phyloP scores from a whole-genome alignment of 75 land plant species.

The Selaginella tamariscina region DNA sequence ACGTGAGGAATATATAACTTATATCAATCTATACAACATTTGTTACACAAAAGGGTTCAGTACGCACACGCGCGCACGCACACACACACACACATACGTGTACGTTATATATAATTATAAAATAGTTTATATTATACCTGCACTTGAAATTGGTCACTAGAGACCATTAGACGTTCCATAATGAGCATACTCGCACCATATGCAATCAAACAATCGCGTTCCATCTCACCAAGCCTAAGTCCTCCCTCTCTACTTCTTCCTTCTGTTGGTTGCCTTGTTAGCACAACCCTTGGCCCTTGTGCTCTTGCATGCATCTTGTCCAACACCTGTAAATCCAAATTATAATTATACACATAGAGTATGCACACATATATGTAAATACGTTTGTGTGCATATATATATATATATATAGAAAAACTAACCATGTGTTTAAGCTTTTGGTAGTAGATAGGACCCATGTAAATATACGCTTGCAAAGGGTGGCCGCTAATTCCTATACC shows the following conservation, averaged over 20 bases:
- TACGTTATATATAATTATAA: neutral
- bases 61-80: no score
- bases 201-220: conserved; percentile 97
- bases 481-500: conserved; percentile 74
- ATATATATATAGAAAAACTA: conserved; percentile 11
- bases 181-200: conserved; percentile 98
- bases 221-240: conserved; percentile 94
- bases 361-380: neutral
- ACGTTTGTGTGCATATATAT: no score
- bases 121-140: conserved; percentile 37
- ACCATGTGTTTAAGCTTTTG: conserved; percentile 99
- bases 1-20: no score
- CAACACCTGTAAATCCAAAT: conserved; percentile 40
- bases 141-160: conserved; percentile 94
- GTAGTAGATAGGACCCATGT: conserved; percentile 99
- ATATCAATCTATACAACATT: no score
- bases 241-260: conserved; percentile 98
- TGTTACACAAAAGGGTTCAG: no score
- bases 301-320: conserved; percentile 99
- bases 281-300: conserved; percentile 69
- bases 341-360: no score
- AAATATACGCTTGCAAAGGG: conserved; percentile 93
- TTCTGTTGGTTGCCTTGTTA: conserved; percentile 98
- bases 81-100: no score
- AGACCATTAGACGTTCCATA: conserved; percentile 89